These are phyloP conservation scores for Hibiscus syriacus DNA, from an alignment of 345 rosid species.

Conservation along the genomic window DNA sequence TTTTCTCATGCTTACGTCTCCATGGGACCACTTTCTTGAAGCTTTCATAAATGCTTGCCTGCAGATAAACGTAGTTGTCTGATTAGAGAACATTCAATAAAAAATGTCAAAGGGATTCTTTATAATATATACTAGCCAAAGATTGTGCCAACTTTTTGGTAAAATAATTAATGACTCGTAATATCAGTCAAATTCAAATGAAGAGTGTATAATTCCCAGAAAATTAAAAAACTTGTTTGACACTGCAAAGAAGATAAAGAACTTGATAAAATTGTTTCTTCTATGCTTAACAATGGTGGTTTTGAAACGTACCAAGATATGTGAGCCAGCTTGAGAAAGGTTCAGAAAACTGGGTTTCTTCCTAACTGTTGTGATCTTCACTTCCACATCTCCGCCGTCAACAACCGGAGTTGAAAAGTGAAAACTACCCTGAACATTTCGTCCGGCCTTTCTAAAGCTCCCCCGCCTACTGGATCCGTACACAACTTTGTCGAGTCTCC, in stretches of 20 bases:
- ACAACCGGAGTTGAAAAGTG: constrained; percentile 18
- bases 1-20: constrained; percentile 37
- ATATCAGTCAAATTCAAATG: neutral
- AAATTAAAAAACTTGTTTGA: neutral
- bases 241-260: neutral
- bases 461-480: constrained; percentile 53
- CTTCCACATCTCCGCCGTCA: constrained; percentile 19
- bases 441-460: constrained; percentile 31
- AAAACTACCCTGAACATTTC: constrained; percentile 18
- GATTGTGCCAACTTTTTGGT: neutral
- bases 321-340: constrained; percentile 36
- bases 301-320: constrained; percentile 38
- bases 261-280: no score
- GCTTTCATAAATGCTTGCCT: constrained; percentile 52
- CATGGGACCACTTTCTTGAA: constrained; percentile 59
- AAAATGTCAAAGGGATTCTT: no score
- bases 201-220: neutral
- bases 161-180: neutral
- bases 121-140: neutral
- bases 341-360: constrained; percentile 36
- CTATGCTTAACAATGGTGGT: neutral
- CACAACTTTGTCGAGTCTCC: constrained; percentile 20
- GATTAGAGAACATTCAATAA: neutral
- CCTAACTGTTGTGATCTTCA: constrained; percentile 35
- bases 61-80: constrained; percentile 15